Conservation (phyloP, 2,329 filamentous ascomycete species). For the Fusarium cicatricum region DNA sequence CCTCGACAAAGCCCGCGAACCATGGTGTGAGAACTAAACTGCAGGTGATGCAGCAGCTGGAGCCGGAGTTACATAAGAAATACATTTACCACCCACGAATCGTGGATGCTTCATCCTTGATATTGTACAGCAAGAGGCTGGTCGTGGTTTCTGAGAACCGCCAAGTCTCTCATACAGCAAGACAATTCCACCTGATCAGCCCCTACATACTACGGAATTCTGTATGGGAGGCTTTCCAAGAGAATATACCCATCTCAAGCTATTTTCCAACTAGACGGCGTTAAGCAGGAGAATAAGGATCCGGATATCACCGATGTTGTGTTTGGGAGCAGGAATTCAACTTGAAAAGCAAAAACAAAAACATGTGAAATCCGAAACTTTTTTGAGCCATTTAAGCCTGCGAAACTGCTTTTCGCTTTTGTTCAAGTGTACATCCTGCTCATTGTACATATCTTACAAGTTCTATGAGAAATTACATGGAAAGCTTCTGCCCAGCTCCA, state of each 20-base stretch:
- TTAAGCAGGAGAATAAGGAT: slow-evolving; percentile 10
- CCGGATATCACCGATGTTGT: slow-evolving; percentile 11
- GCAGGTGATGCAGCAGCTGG: slow-evolving; percentile 8
- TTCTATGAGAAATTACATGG: slow-evolving; percentile 36
- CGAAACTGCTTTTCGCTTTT: slow-evolving; percentile 14
- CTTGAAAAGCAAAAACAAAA: not conserved
- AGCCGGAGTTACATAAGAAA: slow-evolving; percentile 10
- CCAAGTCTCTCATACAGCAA: not conserved
- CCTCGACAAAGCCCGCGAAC: slow-evolving; percentile 59
- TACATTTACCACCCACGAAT: slow-evolving; percentile 8
- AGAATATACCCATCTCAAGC: not conserved
- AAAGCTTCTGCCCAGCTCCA: slow-evolving; percentile 5
- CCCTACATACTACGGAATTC: not conserved
- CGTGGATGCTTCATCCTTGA: slow-evolving; percentile 5
- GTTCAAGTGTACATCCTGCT: slow-evolving; percentile 41
- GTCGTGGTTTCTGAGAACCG: slow-evolving; percentile 5
- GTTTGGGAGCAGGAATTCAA: not conserved
- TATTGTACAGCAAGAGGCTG: slow-evolving; percentile 5
- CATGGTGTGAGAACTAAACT: slow-evolving; percentile 46
- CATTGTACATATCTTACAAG: slow-evolving; percentile 50
- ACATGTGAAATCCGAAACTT: not conserved
- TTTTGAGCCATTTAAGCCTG: not conserved
- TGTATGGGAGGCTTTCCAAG: not conserved
- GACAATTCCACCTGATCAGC: not conserved
- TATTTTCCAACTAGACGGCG: slow-evolving; percentile 7